These are phyloP conservation scores for Taphrina pruni DNA, from an alignment of 1,139 yeast species.

Conservation along the genomic window DNA sequence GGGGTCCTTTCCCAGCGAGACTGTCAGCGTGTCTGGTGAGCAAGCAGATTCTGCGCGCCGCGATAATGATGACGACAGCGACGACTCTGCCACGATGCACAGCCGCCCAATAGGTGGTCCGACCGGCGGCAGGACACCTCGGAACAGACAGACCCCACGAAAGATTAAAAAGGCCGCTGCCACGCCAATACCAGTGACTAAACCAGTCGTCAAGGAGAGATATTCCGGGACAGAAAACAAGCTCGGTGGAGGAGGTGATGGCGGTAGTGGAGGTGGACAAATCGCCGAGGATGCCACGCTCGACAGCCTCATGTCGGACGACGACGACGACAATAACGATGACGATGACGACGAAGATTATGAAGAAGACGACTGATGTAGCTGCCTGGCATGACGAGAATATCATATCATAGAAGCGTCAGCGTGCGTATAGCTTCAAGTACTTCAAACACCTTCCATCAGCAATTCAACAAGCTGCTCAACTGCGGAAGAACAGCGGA, in stretches of 20 bases:
- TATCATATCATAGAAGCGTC: no score
- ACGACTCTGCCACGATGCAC: neutral
- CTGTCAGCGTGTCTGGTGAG: constrained; percentile 2
- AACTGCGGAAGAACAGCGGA: neutral
- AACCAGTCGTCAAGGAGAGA: constrained; percentile 10
- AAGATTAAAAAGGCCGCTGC: neutral
- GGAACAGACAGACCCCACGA: constrained; percentile 3
- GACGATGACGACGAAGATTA: neutral
- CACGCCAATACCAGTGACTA: constrained; percentile 11
- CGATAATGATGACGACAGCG: constrained; percentile 10
- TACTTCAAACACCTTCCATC: no score
- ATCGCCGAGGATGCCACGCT: neutral
- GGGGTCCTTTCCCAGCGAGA: constrained; percentile 30
- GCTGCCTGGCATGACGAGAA: no score
- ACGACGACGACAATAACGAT: neutral
- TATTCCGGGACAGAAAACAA: constrained; percentile 19
- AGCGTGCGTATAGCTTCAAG: no score
- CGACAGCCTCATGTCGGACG: neutral
- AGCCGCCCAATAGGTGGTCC: constrained; percentile 8
- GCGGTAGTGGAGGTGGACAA: constrained; percentile 1
- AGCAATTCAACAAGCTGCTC: no score
- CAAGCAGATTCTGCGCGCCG: neutral
- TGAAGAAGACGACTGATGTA: neutral
- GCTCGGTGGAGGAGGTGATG: neutral
- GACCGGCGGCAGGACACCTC: constrained; percentile 18